Evolutionary conservation across 768 basidiomycete species (phyloP), one percentile per base, ranked within the genome.

Genomic region (Mycena epipterygia): DNA sequence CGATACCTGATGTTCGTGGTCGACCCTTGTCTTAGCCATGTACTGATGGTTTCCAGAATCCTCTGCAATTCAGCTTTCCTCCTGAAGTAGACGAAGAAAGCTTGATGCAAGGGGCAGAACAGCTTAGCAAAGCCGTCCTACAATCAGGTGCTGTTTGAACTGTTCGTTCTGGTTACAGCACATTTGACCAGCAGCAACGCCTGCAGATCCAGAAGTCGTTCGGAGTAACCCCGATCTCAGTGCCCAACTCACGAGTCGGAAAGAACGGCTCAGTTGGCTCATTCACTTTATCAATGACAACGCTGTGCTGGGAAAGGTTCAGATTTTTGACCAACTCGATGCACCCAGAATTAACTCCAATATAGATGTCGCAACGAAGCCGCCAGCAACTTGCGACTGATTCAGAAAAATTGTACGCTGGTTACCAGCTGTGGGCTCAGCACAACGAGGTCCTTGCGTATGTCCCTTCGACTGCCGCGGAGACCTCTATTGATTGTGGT

Each of bases 281-380:
- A 94, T 97, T 73, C 87, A 86, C 29, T 97, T 96, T 78, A 93
- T 98, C 75, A 94, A 95, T 51, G 91, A 94, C 60, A 97, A 97
- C 78, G 91, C 88, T 0, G 91, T 92, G 7, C 83, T 97, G 39
- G 84, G 83, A 42, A 95, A 94, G 86, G 95, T 93, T 25, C 35
- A 72, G 81, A 65, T 23, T 70, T 32, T n/a, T 23, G 11, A 17
- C 33, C 59, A 41, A 27, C 13, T 30, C 63, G 17, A 57, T 44
- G 62, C 16, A 14, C 35, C 58, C 25, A 29, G 19, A 29, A 32
- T 39, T 44, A 23, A 68, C 25, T 39, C 44, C 52, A 17, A 57
- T 42, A 25, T 75, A 97, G 95, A 91, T 97, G 79, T 92, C 96
- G 11, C 95, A 95, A 83, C 80, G 86, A 42, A 90, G 91, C 68